Evolutionary conservation across 2,329 filamentous ascomycete species (phyloP), one percentile per base, ranked within the genome.

Genomic region (Fusarium sacchari): DNA sequence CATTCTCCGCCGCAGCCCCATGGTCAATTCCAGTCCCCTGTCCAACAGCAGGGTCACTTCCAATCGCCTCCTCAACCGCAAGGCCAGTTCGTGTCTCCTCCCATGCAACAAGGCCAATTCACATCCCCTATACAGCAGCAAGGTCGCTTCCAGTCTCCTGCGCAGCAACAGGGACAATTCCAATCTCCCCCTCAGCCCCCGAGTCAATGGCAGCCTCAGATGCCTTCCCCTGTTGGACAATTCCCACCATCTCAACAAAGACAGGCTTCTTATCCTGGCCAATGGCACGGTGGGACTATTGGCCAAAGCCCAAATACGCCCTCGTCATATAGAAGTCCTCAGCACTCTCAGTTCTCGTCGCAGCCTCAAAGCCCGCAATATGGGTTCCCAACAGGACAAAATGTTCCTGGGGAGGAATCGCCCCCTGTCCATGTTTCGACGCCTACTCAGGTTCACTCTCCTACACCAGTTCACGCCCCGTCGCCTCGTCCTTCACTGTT

Each of bases 191-290:
- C 55, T 24, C 71, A 71, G 12, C 46, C 60, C 30, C 71, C 49
- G 14, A 44, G 66, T 20, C 73, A 67, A 37, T 71, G 71, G 57
- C 75, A 76, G 42, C 57, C 60, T n/a, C 69, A 68, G 30, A 58
- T 58, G 28, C 64, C 63, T 20, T 42, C 47, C 14, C 58, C 62
- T 28, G 53, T 26, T 15, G 83, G 83, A 50, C 82, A 79, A 34
- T 85, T 85, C 42, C 82, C 75, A 7, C 74, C 76, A 18, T 81
- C 85, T 3, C 81, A 83, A 3, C 83, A 84, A 40, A 83, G 83
- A 1, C 73, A 67, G 32, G 78, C 79, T 18, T 85, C 85, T 49
- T 64, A 70, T 12, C 72, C 80, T 20, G 82, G 83, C 9, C 81
- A 83, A 52, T 82, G 81, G 34, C 83, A 84, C 53, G 82, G 81